A percentile compares a stretch with the other conserved stretches of the same genome.
These are phyloP conservation scores for Coemansia sp. DNA, from an alignment of 192 early-diverging fungal species.

Conservation along the genomic window DNA sequence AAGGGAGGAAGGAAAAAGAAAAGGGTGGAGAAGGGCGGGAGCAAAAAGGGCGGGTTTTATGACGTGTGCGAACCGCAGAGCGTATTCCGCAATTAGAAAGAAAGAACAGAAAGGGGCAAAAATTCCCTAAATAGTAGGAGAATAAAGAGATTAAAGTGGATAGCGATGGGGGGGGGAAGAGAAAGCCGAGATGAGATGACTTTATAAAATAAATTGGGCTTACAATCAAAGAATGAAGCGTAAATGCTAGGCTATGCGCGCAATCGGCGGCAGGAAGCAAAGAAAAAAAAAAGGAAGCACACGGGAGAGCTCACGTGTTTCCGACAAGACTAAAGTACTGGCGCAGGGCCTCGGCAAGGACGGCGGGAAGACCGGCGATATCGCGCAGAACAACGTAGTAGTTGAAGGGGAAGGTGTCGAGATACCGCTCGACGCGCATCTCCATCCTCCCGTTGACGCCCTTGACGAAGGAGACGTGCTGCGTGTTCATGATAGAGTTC, in stretches of 20 bases:
- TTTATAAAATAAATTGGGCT: too few relatives aligned
- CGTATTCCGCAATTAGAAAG: neutral
- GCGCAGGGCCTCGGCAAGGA: slow-evolving; percentile 88
- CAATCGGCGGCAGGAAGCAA: neutral
- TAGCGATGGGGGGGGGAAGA: neutral
- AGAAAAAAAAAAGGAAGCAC: neutral
- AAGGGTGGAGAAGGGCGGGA: neutral
- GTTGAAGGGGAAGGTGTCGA: slow-evolving; percentile 98
- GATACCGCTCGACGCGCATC: slow-evolving; percentile 78
- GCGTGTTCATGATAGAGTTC: slow-evolving; percentile 86
- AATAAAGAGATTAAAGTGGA: too few relatives aligned
- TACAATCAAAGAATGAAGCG: too few relatives aligned
- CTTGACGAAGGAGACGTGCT: slow-evolving; percentile 79
- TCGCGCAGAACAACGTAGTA: slow-evolving; percentile 93
- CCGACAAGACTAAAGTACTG: slow-evolving; percentile 93
- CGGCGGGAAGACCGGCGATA: slow-evolving; percentile 83
- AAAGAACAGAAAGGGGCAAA: neutral
- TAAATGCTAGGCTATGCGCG: too few relatives aligned
- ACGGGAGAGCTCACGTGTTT: slow-evolving; percentile 24
- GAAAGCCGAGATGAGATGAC: too few relatives aligned
- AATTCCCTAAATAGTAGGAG: too few relatives aligned
- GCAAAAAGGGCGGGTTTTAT: too few relatives aligned
- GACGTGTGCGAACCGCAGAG: neutral
- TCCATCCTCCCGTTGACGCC: slow-evolving; percentile 60
- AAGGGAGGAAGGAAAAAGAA: neutral